Evolutionary conservation across 148 eudicot genomes (phyloP).

Genomic region (Persicaria tinctoria): DNA sequence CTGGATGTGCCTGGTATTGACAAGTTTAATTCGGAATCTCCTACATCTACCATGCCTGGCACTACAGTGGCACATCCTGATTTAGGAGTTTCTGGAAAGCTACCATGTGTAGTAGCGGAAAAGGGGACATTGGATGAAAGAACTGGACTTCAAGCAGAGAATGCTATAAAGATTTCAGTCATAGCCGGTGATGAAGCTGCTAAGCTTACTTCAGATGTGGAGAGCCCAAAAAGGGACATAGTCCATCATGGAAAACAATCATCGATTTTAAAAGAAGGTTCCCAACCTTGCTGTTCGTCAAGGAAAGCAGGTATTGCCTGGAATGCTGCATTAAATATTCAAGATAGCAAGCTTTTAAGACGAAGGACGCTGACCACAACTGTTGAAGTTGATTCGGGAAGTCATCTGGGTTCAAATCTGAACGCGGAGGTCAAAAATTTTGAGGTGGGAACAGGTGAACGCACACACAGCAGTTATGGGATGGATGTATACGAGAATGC

Average conservation of each 20-base stretch:
- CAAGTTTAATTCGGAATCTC: slow-evolving; percentile 44
- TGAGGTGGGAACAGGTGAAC: slow-evolving; percentile 15
- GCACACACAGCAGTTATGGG: slow-evolving; percentile 8
- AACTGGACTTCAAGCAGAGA: slow-evolving; percentile 18
- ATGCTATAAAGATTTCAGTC: slow-evolving; percentile 15
- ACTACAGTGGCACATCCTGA: slow-evolving; percentile 24
- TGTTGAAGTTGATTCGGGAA: no score
- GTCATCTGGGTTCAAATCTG: slow-evolving; percentile 13
- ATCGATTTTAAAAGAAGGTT: slow-evolving; percentile 12
- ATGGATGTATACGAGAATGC: slow-evolving; percentile 11
- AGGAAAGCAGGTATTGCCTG: slow-evolving; percentile 33
- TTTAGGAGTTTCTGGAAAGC: slow-evolving; percentile 17
- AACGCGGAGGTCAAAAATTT: slow-evolving; percentile 13
- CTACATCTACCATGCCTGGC: slow-evolving; percentile 39
- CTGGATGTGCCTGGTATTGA: slow-evolving; percentile 38
- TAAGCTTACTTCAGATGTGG: slow-evolving; percentile 18
- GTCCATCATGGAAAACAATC: slow-evolving; percentile 18
- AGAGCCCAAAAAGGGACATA: slow-evolving; percentile 16
- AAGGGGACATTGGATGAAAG: slow-evolving; percentile 23
- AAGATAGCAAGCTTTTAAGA: slow-evolving; percentile 37
- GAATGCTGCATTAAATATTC: slow-evolving; percentile 28
- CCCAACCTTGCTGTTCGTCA: slow-evolving; percentile 21
- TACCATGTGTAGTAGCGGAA: slow-evolving; percentile 18
- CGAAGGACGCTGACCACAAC: slow-evolving; percentile 25
- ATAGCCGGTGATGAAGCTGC: slow-evolving; percentile 16